phyloP scores from a whole-genome alignment of 2,329 filamentous ascomycete species.

The Diaporthe sp. region DNA sequence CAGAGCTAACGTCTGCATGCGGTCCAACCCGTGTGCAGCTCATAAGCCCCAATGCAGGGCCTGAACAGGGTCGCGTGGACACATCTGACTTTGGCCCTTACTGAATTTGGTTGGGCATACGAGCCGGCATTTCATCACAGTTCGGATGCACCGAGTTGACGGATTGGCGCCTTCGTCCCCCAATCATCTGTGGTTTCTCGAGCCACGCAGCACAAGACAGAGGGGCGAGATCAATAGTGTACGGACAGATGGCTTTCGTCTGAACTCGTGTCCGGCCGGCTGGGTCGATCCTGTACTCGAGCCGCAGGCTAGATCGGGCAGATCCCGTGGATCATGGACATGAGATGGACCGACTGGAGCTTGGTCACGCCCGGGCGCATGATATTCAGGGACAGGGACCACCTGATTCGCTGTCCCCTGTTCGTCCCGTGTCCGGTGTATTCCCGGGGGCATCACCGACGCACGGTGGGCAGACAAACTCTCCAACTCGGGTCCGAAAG shows the following conservation, averaged over 20 bases:
- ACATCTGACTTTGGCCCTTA: background rate
- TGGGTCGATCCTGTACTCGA: background rate
- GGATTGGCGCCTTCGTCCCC: background rate
- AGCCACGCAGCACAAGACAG: background rate
- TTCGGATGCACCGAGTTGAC: background rate
- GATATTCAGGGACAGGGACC: constrained; percentile 1
- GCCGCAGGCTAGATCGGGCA: background rate
- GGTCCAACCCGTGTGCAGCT: too few relatives aligned
- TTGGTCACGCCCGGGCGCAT: background rate
- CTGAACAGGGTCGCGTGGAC: background rate
- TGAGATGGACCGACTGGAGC: background rate
- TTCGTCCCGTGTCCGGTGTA: background rate
- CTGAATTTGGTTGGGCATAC: background rate
- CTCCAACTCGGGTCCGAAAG: background rate
- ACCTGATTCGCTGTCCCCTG: background rate
- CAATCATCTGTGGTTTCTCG: background rate
- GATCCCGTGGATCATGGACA: background rate
- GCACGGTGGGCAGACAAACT: too few relatives aligned
- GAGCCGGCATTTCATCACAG: background rate
- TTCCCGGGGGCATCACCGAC: background rate
- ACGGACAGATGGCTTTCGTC: background rate
- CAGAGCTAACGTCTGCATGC: background rate
- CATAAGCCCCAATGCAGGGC: background rate
- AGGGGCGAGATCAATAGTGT: background rate
- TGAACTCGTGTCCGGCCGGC: background rate